Evolutionary conservation across 352 stramenopile genomes (phyloP), one percentile per base, ranked within the genome.

Genomic region (Globisporangium nunn): DNA sequence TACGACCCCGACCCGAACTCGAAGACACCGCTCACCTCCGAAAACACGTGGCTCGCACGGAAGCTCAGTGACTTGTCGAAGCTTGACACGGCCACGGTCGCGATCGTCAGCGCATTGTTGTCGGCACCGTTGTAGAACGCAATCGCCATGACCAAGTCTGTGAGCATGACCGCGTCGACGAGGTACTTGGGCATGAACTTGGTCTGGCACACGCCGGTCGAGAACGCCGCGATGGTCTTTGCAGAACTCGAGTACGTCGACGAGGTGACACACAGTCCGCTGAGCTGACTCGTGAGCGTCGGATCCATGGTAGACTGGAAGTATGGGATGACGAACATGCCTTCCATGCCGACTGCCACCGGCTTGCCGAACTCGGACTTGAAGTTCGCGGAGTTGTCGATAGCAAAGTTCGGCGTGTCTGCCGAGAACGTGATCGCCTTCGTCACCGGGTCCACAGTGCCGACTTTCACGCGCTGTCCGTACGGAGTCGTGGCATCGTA

Each of bases 41-140:
- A 14, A 43, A 85, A 56, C n/a, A 78, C 71, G 61, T 75, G 86
- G 49, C 50, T 68, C 52, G 55, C 73, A 28, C 63, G 72, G 64
- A 88, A 87, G 49, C 50, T 29, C 6, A 73, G 54, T 4, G 54
- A 62, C 12, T 50, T 65, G n/a, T 68, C 63, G 14, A 56, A 66
- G 11, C 46, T 52, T 23, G 64, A 67, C 17, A 75, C 56, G 2
- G 58, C 66, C 8, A 81, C 66, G 10, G 71, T 72, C 2, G 60
- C 61, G 3, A 81, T 31, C 7, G 78, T 88, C 10, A 88, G 61
- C 17, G 70, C 69, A 56, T 85, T 74, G 68, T 74, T 84, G 62
- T 84, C 85, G 14, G 52, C 61, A 29, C 44, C 55, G 63, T 91
- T 72, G 63, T 80, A 64, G 62, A 88, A 87, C 17, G 67, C 66